Evolutionary conservation across 345 rosid genomes (phyloP), one percentile per base, ranked within the genome.

Genomic region (Combretum micranthum): DNA sequence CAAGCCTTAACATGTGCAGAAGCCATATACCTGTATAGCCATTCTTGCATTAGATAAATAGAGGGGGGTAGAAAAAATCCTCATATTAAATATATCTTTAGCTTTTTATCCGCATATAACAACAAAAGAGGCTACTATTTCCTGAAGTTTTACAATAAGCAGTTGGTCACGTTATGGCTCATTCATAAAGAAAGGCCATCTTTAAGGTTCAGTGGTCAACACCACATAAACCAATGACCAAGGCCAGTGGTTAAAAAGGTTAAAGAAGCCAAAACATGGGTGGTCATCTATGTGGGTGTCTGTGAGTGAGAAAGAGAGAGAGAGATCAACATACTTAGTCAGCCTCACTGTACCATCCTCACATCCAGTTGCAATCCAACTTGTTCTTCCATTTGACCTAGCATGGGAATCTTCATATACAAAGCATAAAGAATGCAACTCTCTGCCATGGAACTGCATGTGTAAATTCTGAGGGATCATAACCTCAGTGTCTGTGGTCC

Each of bases 341-440:
- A 93, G 72, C 73, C 99, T 85, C 68, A 93, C 97, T 54, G 96
- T 85, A 74, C 99, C 97, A 80, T 89, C 97, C 77, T 93, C 97
- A 77, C 96, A 89, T 26, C 99, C 97, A 65, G 99, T 87, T 53
- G 88, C 88, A 76, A 93, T 71, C 97, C 99, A 93, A 68, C 85
- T 82, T 39, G 83, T 71, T 52, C 69, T 73, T 54, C 54, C 68
- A 56, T 67, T 72, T 58, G 56, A 64, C 56, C 71, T 69, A 61
- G 37, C 53, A 42, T 68, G 64, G 21, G 50, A 47, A 77, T 71
- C 74, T 55, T 69, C 72, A 71, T 66, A 73, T 59, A 87, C 61
- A 79, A 93, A 89, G 69, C 94, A 83, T 65, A 93, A 69, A 32
- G 99, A 74, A 75, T 93, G 99, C 69, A 87, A 70, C 75, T 93